Evolutionary conservation across 2,329 filamentous ascomycete genomes (phyloP), one percentile per base, ranked within the genome.

Genomic region (Xylaria hypoxylon): DNA sequence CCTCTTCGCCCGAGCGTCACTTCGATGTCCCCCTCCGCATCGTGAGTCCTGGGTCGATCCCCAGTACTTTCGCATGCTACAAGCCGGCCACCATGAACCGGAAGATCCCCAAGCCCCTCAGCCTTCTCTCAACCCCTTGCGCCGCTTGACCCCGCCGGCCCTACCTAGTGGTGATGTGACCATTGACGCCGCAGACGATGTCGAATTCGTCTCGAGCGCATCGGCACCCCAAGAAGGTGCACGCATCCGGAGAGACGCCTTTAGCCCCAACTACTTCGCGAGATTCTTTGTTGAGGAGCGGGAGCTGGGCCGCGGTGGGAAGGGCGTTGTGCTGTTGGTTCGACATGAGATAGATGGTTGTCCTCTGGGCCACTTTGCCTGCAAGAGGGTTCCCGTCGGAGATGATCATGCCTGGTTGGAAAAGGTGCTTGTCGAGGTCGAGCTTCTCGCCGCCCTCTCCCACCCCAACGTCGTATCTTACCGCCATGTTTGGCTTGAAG

Each of bases 381-480:
- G 96, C 84, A 99, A 99, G 80, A 89, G 96, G 51, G 94, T 99
- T 0, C 96, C 96, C 0, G 96, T 99, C 3, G 92, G 96, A 15
- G 92, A 99, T 75, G 93, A 98, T 74, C 95, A 97, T 75, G 89
- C 90, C 68, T 97, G 96, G 96, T 83, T 99, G 15, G 93, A 97
- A 79, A 98, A 97, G 80, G 86, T 98, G 2, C 83, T 99, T 58
- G 87, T 96, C 51, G 96, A 99, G 79, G 96, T 99, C 2, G 94
- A 97, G 79, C 84, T 98, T 26, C 86, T 99, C 26, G 94, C 97
- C 73, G 92, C 93, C 73, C 87, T 99, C 3, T 96, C 93, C 0
- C 96, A 99, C 76, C 92, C 94, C 64, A 99, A 99, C 69, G 84
- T 99, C 8, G 96, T 99, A 0, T 97, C 94, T 0, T 99, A 99